phyloP scores from a whole-genome alignment of 768 basidiomycete genomes.

The Boletus reticulatus region DNA sequence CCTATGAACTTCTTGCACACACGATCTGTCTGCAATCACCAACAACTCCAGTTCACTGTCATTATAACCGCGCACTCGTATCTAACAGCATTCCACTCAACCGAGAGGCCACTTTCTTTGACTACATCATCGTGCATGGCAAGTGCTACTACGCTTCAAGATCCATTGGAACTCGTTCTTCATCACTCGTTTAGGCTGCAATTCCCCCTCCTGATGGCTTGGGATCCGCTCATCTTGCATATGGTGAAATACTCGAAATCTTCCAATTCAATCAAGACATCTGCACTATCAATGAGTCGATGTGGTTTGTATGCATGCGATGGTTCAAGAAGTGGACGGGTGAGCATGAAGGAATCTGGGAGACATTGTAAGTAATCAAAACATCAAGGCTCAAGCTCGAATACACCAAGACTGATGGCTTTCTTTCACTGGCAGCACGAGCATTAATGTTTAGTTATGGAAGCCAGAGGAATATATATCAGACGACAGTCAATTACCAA shows the following conservation, averaged over 20 bases:
- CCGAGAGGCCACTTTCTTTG: neutral
- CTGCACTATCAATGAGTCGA: neutral
- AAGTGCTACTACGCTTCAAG: neutral
- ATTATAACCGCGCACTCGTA: too few relatives aligned
- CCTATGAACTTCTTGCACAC: too few relatives aligned
- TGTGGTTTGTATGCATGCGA: neutral
- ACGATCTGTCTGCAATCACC: too few relatives aligned
- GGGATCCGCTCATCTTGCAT: too few relatives aligned
- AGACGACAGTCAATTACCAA: too few relatives aligned
- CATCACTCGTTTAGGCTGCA: neutral
- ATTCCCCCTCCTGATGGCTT: too few relatives aligned
- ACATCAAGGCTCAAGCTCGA: too few relatives aligned
- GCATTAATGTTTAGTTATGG: too few relatives aligned
- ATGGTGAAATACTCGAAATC: neutral
- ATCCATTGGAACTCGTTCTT: neutral
- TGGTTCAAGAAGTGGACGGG: neutral
- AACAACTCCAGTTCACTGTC: neutral
- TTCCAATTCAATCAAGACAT: neutral
- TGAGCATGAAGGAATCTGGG: neutral
- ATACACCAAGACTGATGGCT: too few relatives aligned
- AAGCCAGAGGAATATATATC: too few relatives aligned
- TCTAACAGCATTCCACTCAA: neutral
- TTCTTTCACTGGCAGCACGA: too few relatives aligned
- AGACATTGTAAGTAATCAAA: too few relatives aligned
- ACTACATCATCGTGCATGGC: neutral